Percentiles rank a stretch among this genome's conserved stretches.
Conservation (phyloP, 2,329 filamentous ascomycete genomes). For the Talaromyces verruculosus region DNA sequence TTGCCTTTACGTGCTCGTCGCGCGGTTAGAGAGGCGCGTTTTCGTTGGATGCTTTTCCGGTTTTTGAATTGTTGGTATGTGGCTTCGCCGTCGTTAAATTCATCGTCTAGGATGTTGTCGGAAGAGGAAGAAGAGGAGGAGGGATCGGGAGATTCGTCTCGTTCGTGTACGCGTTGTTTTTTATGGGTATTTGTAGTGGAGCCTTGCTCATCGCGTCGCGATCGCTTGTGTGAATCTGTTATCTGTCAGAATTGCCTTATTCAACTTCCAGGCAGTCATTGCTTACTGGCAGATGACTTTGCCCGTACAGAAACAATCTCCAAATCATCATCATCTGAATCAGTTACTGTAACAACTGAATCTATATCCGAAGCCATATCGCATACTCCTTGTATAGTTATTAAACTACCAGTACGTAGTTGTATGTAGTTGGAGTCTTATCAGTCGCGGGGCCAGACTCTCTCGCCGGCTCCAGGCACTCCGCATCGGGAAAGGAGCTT, state of each 20-base stretch:
- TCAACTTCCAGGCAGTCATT: neutral
- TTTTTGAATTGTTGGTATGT: constrained; percentile 66
- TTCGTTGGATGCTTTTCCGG: constrained; percentile 55
- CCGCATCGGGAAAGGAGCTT: constrained; percentile 30
- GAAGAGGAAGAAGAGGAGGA: constrained; percentile 25
- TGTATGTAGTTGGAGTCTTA: neutral
- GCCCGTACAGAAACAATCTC: constrained; percentile 38
- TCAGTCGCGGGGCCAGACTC: constrained; percentile 3
- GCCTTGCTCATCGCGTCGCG: constrained; percentile 4
- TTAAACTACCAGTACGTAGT: neutral
- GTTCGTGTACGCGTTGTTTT: constrained; percentile 5
- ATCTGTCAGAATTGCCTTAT: neutral
- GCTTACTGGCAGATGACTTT: neutral
- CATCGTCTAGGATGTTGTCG: constrained; percentile 32
- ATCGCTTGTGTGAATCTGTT: constrained; percentile 14
- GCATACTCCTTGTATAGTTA: neutral
- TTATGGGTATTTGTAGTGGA: neutral
- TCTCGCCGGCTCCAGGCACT: constrained; percentile 10
- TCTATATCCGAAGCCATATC: constrained; percentile 25
- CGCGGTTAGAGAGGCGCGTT: constrained; percentile 51
- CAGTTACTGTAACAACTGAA: constrained; percentile 31
- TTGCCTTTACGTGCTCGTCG: constrained; percentile 32
- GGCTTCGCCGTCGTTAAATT: constrained; percentile 41
- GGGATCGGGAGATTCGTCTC: constrained; percentile 5
- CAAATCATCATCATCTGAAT: constrained; percentile 41